Evolutionary conservation across 768 basidiomycete species (phyloP).

Genomic region (Paxillus rubicundulus): DNA sequence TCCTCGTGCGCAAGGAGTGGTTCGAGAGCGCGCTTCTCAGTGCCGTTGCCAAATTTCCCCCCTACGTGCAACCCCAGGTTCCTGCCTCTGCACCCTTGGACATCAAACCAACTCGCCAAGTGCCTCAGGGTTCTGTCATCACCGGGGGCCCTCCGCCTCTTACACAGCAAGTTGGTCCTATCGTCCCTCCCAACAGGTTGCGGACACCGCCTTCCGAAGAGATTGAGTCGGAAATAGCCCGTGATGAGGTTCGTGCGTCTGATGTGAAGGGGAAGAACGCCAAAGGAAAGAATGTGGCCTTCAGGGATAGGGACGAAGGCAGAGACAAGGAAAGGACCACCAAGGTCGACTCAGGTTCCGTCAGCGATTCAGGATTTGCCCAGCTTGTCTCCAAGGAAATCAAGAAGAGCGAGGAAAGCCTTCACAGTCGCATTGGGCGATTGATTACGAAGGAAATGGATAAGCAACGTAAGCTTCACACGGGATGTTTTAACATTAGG

Average conservation of each 20-base stretch:
- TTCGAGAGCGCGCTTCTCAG: slow-evolving; percentile 63
- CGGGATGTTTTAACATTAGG: slow-evolving; percentile 1
- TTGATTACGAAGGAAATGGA: slow-evolving; percentile 86
- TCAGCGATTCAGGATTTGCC: slow-evolving; percentile 55
- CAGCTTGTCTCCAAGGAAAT: slow-evolving; percentile 72
- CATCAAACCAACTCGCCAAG: slow-evolving; percentile 25
- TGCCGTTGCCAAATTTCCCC: slow-evolving; percentile 62
- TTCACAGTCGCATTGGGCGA: slow-evolving; percentile 74
- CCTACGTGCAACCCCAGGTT: slow-evolving; percentile 35
- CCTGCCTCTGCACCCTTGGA: slow-evolving; percentile 21
- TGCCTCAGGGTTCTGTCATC: slow-evolving; percentile 27
- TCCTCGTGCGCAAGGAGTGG: slow-evolving; percentile 84
- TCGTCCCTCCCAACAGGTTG: slow-evolving; percentile 41
- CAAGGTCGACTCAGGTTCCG: slow-evolving; percentile 26
- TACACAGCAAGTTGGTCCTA: slow-evolving; percentile 13
- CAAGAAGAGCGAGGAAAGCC: slow-evolving; percentile 75
- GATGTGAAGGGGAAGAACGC: slow-evolving; percentile 51
- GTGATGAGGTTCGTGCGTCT: slow-evolving; percentile 52
- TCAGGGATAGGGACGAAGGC: slow-evolving; percentile 57
- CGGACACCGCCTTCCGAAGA: slow-evolving; percentile 78
- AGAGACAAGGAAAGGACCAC: slow-evolving; percentile 35
- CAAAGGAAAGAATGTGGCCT: slow-evolving; percentile 58
- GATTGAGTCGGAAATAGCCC: slow-evolving; percentile 59
- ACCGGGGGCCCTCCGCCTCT: slow-evolving; percentile 20
- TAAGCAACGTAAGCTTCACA: slow-evolving; percentile 68